Evolutionary conservation across 2,329 filamentous ascomycete species (phyloP).

Genomic region (Cladosporium sp.): DNA sequence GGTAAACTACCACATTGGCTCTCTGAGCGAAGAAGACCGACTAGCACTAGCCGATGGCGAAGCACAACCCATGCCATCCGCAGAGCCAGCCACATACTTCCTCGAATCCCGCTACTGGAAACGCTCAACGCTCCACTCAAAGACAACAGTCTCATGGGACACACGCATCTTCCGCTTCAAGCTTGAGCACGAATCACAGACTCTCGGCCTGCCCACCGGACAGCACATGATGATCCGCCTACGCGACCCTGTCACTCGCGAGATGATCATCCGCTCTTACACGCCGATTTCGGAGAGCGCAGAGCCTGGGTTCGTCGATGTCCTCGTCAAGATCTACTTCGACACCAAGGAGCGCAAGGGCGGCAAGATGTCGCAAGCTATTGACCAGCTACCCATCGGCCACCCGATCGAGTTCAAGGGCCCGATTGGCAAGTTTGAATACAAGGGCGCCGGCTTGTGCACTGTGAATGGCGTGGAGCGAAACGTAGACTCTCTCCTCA

Average conservation of each 20-base stretch:
- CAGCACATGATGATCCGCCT: conserved; percentile 86
- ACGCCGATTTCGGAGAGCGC: conserved; percentile 73
- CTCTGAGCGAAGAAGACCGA: conserved; percentile 63
- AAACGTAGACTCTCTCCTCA: conserved; percentile 68
- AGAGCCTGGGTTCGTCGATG: conserved; percentile 64
- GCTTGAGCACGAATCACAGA: conserved; percentile 69
- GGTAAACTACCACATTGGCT: conserved; percentile 79
- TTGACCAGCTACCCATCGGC: conserved; percentile 71
- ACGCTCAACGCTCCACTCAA: conserved; percentile 68
- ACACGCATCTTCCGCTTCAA: conserved; percentile 79
- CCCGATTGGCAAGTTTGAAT: conserved; percentile 82
- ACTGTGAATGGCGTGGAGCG: conserved; percentile 58
- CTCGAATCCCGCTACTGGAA: conserved; percentile 71
- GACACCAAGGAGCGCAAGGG: conserved; percentile 59
- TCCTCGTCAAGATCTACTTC: conserved; percentile 83
- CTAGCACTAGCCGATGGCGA: conserved; percentile 52
- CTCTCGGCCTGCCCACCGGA: conserved; percentile 75
- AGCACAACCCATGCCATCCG: conserved; percentile 42
- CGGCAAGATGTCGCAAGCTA: conserved; percentile 78
- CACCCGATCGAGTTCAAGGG: conserved; percentile 82
- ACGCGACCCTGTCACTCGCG: conserved; percentile 67
- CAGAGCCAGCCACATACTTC: conserved; percentile 60
- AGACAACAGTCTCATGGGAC: conserved; percentile 71
- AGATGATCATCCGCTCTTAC: conserved; percentile 80
- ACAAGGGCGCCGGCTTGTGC: conserved; percentile 67